These are phyloP conservation scores for Eucalyptus melliodora DNA, from an alignment of 345 rosid species.

Conservation along the genomic window DNA sequence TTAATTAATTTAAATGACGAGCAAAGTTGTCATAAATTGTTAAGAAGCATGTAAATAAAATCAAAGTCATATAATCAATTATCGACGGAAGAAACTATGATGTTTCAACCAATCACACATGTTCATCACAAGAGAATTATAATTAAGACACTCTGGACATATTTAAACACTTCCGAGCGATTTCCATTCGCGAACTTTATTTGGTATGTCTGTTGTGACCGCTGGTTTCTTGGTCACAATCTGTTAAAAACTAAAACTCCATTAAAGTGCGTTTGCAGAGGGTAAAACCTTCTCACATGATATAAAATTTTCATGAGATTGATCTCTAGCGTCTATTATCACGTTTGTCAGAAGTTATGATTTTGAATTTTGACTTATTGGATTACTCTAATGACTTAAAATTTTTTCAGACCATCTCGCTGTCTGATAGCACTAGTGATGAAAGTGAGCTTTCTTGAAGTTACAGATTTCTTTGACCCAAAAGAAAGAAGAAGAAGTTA, in stretches of 20 bases:
- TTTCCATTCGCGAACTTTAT: fast-evolving
- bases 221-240: not conserved
- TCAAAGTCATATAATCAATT: not conserved
- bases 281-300: not conserved
- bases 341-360: fast-evolving
- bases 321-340: not conserved
- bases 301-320: not conserved
- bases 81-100: not conserved
- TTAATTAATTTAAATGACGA: not conserved
- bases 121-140: not conserved
- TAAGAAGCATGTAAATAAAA: not conserved
- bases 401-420: not conserved
- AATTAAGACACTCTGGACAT: not conserved
- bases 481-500: too few species aligned
- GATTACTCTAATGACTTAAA: not conserved
- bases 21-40: not conserved
- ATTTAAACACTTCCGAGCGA: not conserved
- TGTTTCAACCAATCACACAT: not conserved
- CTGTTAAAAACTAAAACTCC: not conserved
- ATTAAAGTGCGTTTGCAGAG: not conserved
- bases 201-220: not conserved
- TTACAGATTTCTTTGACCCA: too few species aligned
- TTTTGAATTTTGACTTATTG: too few species aligned
- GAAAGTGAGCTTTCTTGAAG: not conserved
- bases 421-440: not conserved